Conservation (phyloP, 208 protist genomes). For the Porcisia deanei region DNA sequence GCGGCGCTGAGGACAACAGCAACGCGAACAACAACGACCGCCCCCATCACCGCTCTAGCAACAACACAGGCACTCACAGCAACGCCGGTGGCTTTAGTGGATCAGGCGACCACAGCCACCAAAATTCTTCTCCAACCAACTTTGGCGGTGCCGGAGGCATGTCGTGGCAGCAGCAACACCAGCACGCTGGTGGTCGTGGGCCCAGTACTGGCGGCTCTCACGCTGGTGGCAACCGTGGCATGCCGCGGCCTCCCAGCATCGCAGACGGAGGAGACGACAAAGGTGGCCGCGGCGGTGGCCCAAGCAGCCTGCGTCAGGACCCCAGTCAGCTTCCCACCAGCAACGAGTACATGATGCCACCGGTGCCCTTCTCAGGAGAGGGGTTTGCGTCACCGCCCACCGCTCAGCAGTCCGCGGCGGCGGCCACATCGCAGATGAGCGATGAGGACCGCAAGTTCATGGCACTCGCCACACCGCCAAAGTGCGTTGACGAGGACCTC, state of each 20-base stretch:
- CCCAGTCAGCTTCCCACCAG: slow-evolving; percentile 33
- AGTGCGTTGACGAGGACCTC: slow-evolving; percentile 54
- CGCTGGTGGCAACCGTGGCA: slow-evolving; percentile 33
- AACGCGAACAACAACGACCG: slow-evolving; percentile 15
- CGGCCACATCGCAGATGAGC: slow-evolving; percentile 24
- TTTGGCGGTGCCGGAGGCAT: slow-evolving; percentile 21
- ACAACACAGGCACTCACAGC: slow-evolving; percentile 10
- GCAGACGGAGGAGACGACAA: slow-evolving; percentile 27
- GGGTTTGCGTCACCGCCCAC: slow-evolving; percentile 12
- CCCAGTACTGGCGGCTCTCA: slow-evolving; percentile 7
- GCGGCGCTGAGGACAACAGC: slow-evolving; percentile 29
- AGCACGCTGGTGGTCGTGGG: slow-evolving; percentile 20
- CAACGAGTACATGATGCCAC: slow-evolving; percentile 30
- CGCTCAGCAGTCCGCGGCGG: slow-evolving; percentile 10
- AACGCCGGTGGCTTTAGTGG: slow-evolving; percentile 21
- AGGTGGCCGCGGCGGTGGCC: slow-evolving; percentile 29
- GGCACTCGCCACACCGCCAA: slow-evolving; percentile 64
- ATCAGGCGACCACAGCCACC: slow-evolving; percentile 21
- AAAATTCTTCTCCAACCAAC: slow-evolving; percentile 22
- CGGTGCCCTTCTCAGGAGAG: slow-evolving; percentile 23
- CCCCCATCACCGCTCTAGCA: slow-evolving; percentile 10
- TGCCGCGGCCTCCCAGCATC: slow-evolving; percentile 35
- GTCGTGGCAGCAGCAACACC: slow-evolving; percentile 32
- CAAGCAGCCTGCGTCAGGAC: slow-evolving; percentile 29
- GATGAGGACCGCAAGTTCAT: slow-evolving; percentile 75